These are phyloP conservation scores for Cyberlindnera subsufficiens DNA, from an alignment of 805 yeast genomes.

Conservation along the genomic window DNA sequence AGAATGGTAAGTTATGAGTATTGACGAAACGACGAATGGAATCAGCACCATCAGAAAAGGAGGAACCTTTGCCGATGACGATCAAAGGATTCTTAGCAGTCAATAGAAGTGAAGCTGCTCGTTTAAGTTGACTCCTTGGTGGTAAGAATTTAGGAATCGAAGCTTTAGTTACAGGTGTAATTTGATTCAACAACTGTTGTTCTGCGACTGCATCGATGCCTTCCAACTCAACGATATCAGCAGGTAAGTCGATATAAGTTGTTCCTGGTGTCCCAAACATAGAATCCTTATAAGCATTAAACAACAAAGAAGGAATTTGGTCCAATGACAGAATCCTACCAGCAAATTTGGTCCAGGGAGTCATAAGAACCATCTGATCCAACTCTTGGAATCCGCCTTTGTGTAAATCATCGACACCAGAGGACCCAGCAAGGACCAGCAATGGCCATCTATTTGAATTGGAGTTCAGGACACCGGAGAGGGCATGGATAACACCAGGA, in stretches of 20 bases:
- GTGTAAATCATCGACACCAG: constrained; percentile 39
- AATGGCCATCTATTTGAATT: constrained; percentile 60
- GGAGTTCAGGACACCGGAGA: constrained; percentile 63
- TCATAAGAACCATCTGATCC: constrained; percentile 51
- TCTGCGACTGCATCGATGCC: background rate
- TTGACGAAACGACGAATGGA: constrained; percentile 36
- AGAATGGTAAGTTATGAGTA: constrained; percentile 42
- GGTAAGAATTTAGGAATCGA: constrained; percentile 30
- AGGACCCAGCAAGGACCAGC: constrained; percentile 58
- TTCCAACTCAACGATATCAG: constrained; percentile 39
- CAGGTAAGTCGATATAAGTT: constrained; percentile 61
- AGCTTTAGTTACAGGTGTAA: constrained; percentile 3
- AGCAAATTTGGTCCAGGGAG: constrained; percentile 45
- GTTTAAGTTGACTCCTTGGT: constrained; percentile 27
- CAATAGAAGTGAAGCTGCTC: constrained; percentile 30
- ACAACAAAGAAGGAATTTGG: constrained; percentile 34
- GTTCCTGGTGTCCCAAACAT: constrained; percentile 53
- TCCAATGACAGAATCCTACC: constrained; percentile 33
- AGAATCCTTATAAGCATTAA: constrained; percentile 40
- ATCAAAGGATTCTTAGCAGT: constrained; percentile 43
- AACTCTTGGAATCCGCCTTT: constrained; percentile 70
- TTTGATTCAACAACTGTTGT: background rate
- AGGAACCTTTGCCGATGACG: constrained; percentile 64
- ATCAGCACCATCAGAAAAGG: constrained; percentile 37
- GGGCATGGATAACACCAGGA: constrained; percentile 64